Conservation (phyloP, 805 yeast genomes). For the Yamadazyma laniorum region DNA sequence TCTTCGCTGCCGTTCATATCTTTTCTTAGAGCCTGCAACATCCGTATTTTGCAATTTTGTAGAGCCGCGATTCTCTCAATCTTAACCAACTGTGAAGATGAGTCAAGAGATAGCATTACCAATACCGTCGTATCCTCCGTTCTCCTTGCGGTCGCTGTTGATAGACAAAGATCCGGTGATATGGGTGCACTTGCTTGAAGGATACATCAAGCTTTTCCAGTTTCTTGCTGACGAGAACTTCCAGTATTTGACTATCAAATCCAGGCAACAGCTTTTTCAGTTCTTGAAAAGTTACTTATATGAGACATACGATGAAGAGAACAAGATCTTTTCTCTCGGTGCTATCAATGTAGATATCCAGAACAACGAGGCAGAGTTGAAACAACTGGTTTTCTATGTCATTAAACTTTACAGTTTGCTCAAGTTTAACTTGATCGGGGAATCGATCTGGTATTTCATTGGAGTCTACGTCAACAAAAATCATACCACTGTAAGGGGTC, state of each 20-base stretch:
- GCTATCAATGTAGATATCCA: slow-evolving; percentile 68
- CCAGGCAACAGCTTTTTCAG: slow-evolving; percentile 55
- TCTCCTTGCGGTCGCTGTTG: slow-evolving; percentile 68
- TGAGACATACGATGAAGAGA: slow-evolving; percentile 62
- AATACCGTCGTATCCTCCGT: slow-evolving; percentile 71
- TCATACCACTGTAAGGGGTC: slow-evolving; percentile 43
- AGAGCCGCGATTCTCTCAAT: too few species aligned
- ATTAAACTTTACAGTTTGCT: slow-evolving; percentile 53
- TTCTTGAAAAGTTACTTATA: slow-evolving; percentile 57
- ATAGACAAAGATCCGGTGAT: slow-evolving; percentile 83
- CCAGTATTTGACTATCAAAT: slow-evolving; percentile 45
- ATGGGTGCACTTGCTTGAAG: slow-evolving; percentile 71
- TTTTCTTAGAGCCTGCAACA: too few species aligned
- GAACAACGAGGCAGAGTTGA: slow-evolving; percentile 47
- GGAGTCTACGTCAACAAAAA: slow-evolving; percentile 50
- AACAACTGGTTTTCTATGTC: slow-evolving; percentile 50
- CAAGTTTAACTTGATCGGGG: slow-evolving; percentile 57
- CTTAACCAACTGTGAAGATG: too few species aligned
- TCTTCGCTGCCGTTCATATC: too few species aligned
- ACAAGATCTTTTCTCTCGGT: slow-evolving; percentile 65
- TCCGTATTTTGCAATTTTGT: too few species aligned
- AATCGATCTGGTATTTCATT: slow-evolving; percentile 63
- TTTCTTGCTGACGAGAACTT: slow-evolving; percentile 42
- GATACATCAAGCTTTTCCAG: slow-evolving; percentile 54
- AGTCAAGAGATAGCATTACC: slow-evolving; percentile 20